Evolutionary conservation across 371 early-diverging fungal species (phyloP).

Genomic region (Quaeritorhiza haematococci): DNA sequence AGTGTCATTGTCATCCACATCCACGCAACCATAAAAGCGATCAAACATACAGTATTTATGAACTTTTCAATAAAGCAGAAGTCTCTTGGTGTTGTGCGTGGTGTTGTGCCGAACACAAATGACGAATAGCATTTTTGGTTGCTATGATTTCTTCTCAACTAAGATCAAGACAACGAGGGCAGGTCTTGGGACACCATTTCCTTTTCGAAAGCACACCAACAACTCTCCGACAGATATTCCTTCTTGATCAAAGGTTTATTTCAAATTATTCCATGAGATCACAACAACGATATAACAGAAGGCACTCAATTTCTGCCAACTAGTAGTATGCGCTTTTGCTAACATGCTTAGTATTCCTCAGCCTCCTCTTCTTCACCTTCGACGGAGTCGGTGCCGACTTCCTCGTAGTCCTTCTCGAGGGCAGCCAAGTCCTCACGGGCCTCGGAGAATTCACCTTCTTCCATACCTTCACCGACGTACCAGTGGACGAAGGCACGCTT

Average conservation of each 20-base stretch:
- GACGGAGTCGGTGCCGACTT: slow-evolving; percentile 87
- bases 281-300: not conserved
- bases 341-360: slow-evolving; percentile 47
- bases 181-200: too few relatives aligned
- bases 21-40: too few relatives aligned
- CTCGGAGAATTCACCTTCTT: slow-evolving; percentile 98
- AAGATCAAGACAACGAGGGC: too few relatives aligned
- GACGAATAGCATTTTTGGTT: too few relatives aligned
- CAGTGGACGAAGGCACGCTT: slow-evolving; percentile 98
- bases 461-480: slow-evolving; percentile 98
- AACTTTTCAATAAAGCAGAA: too few relatives aligned
- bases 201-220: too few relatives aligned
- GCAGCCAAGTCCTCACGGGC: slow-evolving; percentile 99
- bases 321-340: not conserved
- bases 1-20: too few relatives aligned
- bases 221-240: too few relatives aligned
- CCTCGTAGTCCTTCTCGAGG: slow-evolving; percentile 98
- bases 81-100: too few relatives aligned
- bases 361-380: slow-evolving; percentile 71
- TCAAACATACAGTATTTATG: too few relatives aligned
- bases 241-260: not conserved
- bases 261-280: not conserved
- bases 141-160: too few relatives aligned
- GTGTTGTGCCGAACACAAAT: too few relatives aligned
- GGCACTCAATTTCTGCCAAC: not conserved